Evolutionary conservation across 73 alveolate genomes (phyloP).

Genomic region (Tetrahymena borealis): DNA sequence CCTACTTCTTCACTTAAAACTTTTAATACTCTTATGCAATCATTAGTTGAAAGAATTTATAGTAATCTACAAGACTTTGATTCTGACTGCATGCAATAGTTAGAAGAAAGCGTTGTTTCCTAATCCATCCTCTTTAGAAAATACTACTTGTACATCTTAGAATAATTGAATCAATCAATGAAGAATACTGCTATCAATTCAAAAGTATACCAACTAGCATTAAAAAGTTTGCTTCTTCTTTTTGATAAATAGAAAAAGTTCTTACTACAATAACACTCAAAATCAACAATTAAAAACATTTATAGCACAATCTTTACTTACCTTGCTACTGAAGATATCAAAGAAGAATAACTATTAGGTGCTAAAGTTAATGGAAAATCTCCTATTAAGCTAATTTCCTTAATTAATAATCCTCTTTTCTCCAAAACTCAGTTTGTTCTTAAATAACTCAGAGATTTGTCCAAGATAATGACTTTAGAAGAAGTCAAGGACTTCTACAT

Average conservation of each 20-base stretch:
- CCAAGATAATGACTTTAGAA: not conserved
- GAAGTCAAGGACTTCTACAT: not conserved
- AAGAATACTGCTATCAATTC: not conserved
- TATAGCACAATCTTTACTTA: not conserved
- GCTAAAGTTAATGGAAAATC: not conserved
- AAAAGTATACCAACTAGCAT: not conserved
- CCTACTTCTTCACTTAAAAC: not conserved
- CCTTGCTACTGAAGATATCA: not conserved
- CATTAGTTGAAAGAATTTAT: not conserved
- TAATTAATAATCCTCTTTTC: not conserved
- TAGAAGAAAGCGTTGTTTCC: not conserved
- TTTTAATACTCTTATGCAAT: not conserved
- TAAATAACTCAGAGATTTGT: not conserved
- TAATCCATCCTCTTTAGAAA: not conserved
- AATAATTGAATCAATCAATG: not conserved
- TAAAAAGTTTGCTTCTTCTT: not conserved
- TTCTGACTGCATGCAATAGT: not conserved
- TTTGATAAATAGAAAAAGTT: not conserved
- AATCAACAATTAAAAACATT: not conserved
- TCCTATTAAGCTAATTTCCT: not conserved
- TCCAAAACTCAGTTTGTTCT: not conserved
- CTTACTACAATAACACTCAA: not conserved
- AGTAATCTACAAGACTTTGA: not conserved
- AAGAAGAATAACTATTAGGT: not conserved
- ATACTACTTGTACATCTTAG: not conserved